A percentile compares a stretch with the other conserved stretches of the same genome.
phyloP scores from a whole-genome alignment of 306 rosid species.

The Glycine latifolia region DNA sequence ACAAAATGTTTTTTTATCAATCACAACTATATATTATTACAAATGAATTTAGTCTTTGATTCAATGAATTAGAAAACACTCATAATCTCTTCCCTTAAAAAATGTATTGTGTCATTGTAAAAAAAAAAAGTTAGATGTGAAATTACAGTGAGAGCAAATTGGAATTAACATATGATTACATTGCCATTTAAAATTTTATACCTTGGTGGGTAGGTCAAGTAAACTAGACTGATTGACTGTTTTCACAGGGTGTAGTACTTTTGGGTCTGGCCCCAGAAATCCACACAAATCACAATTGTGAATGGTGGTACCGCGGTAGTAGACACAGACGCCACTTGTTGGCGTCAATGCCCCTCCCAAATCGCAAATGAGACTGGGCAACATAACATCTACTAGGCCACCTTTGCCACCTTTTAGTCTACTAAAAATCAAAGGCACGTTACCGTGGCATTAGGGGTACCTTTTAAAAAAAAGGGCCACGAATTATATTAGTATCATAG shows the following conservation, averaged over 20 bases:
- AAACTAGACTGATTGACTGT: constrained; percentile 9
- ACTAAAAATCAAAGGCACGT: constrained; percentile 23
- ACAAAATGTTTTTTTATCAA: too few relatives aligned
- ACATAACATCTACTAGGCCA: constrained; percentile 4
- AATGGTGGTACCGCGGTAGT: constrained; percentile 29
- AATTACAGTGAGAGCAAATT: constrained; percentile 21
- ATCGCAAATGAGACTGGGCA: constrained; percentile 38
- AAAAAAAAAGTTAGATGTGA: neutral
- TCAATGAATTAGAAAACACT: too few relatives aligned
- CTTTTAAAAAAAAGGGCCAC: neutral
- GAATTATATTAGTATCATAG: neutral
- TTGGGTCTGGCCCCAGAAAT: constrained; percentile 25
- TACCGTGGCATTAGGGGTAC: constrained; percentile 40
- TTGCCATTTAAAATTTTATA: neutral
- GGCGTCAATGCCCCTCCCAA: constrained; percentile 18
- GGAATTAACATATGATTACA: too few relatives aligned
- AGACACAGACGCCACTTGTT: constrained; percentile 42
- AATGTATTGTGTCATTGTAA: too few relatives aligned
- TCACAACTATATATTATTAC: too few relatives aligned
- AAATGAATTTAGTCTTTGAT: too few relatives aligned
- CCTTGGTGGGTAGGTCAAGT: neutral
- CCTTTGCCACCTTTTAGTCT: too few relatives aligned
- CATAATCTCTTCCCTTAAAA: too few relatives aligned
- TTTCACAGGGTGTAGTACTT: constrained; percentile 12
- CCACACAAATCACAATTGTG: constrained; percentile 31